phyloP scores from a whole-genome alignment of 139 green algal species.

The Chlorella sp. region DNA sequence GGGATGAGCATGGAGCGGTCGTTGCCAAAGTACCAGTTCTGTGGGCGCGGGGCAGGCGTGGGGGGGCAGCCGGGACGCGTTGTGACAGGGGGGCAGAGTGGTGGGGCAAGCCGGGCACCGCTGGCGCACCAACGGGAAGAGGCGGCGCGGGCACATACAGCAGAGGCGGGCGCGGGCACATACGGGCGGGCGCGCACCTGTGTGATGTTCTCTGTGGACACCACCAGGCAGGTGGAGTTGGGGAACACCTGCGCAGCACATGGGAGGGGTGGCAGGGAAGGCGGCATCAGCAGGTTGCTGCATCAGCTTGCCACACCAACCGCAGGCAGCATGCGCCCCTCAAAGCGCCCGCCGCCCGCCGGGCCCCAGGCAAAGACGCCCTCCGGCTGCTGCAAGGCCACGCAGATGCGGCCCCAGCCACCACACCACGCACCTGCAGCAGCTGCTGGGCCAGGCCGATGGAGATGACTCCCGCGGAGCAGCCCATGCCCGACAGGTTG shows the following conservation, averaged over 20 bases:
- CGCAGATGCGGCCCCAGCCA: neutral
- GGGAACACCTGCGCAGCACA: conserved; percentile 71
- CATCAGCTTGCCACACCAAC: no score
- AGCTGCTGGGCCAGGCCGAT: conserved; percentile 92
- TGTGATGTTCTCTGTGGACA: conserved; percentile 98
- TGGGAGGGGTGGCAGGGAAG: neutral
- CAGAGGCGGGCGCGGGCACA: no score
- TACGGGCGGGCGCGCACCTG: conserved; percentile 49
- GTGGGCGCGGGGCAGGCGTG: conserved; percentile 39
- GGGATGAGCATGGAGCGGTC: conserved; percentile 95
- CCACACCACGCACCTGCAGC: conserved; percentile 59
- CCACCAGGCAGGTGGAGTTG: conserved; percentile 81
- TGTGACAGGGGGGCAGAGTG: no score
- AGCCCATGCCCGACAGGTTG: conserved; percentile 98
- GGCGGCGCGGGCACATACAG: no score
- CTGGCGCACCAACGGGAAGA: no score
- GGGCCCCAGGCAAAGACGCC: no score
- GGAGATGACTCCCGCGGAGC: conserved; percentile 87
- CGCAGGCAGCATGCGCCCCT: no score
- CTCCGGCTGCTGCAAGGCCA: no score
- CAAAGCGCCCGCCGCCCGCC: no score
- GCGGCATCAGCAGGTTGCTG: no score
- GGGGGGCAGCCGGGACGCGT: neutral
- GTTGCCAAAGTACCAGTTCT: conserved; percentile 96
- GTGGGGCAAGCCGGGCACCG: no score